These are phyloP conservation scores for Debaryomyces maramus DNA, from an alignment of 805 yeast genomes.

Conservation along the genomic window DNA sequence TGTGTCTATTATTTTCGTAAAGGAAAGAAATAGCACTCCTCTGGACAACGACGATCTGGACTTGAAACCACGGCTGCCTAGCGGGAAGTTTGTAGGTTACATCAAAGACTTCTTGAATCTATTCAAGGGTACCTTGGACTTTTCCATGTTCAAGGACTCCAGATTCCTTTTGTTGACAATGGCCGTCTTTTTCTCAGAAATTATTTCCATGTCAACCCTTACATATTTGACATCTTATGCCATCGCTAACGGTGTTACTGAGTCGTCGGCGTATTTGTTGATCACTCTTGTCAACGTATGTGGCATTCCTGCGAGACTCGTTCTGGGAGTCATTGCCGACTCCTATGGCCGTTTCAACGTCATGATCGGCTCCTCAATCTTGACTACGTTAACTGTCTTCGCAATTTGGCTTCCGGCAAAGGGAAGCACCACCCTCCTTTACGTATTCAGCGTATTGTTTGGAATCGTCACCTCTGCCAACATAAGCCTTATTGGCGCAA, in stretches of 20 bases:
- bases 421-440: conserved; percentile 33
- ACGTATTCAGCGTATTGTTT: conserved; percentile 48
- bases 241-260: conserved; percentile 20
- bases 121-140: conserved; percentile 28
- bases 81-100: neutral
- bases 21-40: conserved; percentile 14
- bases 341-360: conserved; percentile 28
- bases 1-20: conserved; percentile 17
- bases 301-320: conserved; percentile 27
- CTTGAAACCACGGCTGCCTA: neutral
- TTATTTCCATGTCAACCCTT: conserved; percentile 47
- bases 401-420: conserved; percentile 35
- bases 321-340: conserved; percentile 29
- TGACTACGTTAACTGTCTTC: conserved; percentile 22
- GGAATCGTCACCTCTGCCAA: conserved; percentile 61
- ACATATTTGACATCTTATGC: conserved; percentile 31
- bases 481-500: conserved; percentile 57
- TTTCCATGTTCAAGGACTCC: conserved; percentile 21
- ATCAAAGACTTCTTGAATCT: conserved; percentile 14
- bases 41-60: neutral
- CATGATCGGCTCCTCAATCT: conserved; percentile 21
- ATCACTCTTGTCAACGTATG: conserved; percentile 28
- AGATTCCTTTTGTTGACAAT: conserved; percentile 23
- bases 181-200: conserved; percentile 38
- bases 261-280: conserved; percentile 21